Evolutionary conservation across 345 rosid genomes (phyloP), one percentile per base, ranked within the genome.

Genomic region (Chamaenerion angustifolium): DNA sequence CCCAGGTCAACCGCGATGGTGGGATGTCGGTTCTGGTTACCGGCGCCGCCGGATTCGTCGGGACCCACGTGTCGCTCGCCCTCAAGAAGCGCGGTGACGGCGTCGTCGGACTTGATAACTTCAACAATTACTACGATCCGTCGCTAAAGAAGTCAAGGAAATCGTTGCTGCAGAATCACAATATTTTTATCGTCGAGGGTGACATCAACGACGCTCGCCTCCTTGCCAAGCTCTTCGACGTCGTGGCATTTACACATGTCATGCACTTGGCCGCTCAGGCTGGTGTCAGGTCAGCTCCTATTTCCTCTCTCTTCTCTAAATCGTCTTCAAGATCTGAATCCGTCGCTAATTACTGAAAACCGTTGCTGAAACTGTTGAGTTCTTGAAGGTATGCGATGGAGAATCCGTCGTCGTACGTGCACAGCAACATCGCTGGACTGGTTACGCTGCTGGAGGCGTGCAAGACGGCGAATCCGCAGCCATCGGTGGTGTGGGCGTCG

Each of bases 191-290:
- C 18, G 61, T 64, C 25, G 68, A 55, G 8, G 73, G 73, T 11
- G 73, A 68, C 49, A 42, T 68, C 37, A 68, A 68, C 65, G 73
- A 68, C 52, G 65, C 56, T 19, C 64, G 61, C 48, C 65, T 68
- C 52, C 61, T 68, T 17, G 57, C 68, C 25, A 68, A 56, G 65
- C 65, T 68, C 12, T 68, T 68, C 56, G 65, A 68, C 31, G 57
- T 60, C 41, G 73, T 64, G n/a, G 62, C 59, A 13, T 68, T 68
- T 59, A 59, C 65, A 11, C 73, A 68, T 65, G 65, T 68, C 47
- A 68, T 64, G 73, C 73, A 68, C 55, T 54, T 68, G 18, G 73
- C 73, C 21, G 73, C 73, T 27, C 73, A 68, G 55, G 73, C 73
- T 14, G 73, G 73, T 11, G 68, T 68, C 51, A 56, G 71, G 4